phyloP scores from a whole-genome alignment of 257 asterid species.

The Craterostigma plantagineum region DNA sequence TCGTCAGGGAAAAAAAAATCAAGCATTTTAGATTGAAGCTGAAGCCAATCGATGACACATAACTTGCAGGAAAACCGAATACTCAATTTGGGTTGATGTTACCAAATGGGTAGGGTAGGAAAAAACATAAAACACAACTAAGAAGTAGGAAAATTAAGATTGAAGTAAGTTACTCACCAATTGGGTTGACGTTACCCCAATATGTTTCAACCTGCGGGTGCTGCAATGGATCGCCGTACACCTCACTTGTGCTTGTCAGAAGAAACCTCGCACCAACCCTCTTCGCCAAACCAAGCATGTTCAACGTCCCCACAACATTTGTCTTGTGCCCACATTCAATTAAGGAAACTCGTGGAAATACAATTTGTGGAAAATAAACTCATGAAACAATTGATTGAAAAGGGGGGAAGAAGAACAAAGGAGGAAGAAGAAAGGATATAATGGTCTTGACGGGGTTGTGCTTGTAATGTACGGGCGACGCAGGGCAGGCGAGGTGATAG shows the following conservation, averaged over 20 bases:
- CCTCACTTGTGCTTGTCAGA: conserved; percentile 98
- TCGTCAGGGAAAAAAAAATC: too few relatives aligned
- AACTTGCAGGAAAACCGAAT: too few relatives aligned
- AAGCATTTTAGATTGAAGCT: too few relatives aligned
- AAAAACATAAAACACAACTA: too few relatives aligned
- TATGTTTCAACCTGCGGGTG: conserved; percentile 94
- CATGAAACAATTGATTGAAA: too few relatives aligned
- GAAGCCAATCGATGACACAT: too few relatives aligned
- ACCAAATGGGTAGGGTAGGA: neutral
- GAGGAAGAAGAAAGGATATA: conserved; percentile 41
- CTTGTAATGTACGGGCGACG: conserved; percentile 96
- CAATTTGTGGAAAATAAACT: neutral
- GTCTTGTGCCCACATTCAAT: conserved; percentile 56
- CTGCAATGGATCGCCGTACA: conserved; percentile 84
- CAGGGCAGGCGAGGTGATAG: conserved; percentile 98
- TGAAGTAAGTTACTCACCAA: conserved; percentile 29
- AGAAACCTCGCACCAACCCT: conserved; percentile 92
- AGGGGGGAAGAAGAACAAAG: too few relatives aligned
- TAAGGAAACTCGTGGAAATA: conserved; percentile 23
- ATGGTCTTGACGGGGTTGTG: conserved; percentile 93
- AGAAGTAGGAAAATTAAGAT: neutral
- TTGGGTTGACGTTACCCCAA: conserved; percentile 99
- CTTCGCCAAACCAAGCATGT: conserved; percentile 97
- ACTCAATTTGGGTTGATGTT: too few relatives aligned
- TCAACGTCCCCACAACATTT: conserved; percentile 93